A percentile compares a stretch with the other conserved stretches of the same genome.
Conservation (phyloP, 2,329 filamentous ascomycete species). For the Alternaria sp. region DNA sequence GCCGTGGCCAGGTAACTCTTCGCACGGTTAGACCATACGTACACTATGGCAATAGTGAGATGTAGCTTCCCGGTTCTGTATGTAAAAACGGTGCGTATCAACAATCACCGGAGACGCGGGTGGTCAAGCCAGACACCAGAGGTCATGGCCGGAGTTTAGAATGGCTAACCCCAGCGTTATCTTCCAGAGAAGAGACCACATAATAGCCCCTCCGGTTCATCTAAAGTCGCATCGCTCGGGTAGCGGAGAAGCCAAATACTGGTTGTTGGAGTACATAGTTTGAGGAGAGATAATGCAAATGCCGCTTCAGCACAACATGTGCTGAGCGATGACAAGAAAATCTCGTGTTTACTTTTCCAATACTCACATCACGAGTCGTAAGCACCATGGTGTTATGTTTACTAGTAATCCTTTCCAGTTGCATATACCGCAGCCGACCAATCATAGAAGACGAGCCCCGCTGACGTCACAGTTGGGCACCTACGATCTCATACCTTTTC, state of each 20-base stretch:
- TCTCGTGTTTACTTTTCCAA: not conserved
- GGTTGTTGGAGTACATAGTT: not conserved
- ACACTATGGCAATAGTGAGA: not conserved
- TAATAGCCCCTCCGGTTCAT: not conserved
- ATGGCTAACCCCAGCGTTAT: not conserved
- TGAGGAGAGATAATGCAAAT: not conserved
- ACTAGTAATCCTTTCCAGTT: not conserved
- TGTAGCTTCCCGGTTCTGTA: not conserved
- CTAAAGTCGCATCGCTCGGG: not conserved
- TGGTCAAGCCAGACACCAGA: not conserved
- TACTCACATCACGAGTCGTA: not conserved
- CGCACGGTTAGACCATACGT: not conserved
- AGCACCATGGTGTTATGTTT: not conserved
- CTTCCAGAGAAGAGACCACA: not conserved
- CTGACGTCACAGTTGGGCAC: conserved; percentile 28
- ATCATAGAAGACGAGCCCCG: conserved; percentile 14
- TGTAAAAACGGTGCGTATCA: not conserved
- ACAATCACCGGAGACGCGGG: not conserved
- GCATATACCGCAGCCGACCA: not conserved
- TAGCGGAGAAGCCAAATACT: not conserved
- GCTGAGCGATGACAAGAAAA: not conserved
- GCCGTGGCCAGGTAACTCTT: conserved; percentile 8
- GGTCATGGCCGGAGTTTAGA: not conserved
- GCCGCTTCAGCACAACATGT: not conserved
- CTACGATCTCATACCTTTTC: conserved; percentile 11